Base-by-base conservation (phyloP, 192 early-diverging fungal species). In the Podila minutissima region DNA sequence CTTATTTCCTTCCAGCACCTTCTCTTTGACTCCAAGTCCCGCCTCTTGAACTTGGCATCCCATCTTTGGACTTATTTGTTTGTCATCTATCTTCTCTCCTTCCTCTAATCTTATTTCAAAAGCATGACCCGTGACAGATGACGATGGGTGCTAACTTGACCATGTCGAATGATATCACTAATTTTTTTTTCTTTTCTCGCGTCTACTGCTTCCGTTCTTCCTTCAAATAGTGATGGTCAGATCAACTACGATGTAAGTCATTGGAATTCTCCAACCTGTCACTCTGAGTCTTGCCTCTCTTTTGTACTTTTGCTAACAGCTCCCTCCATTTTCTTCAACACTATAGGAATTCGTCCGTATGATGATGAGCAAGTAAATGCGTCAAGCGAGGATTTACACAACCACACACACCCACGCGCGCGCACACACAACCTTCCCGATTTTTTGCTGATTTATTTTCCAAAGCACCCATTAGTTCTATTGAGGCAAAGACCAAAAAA, bases 271-370 rank as follows among this genome's bases (percentile, higher is more conserved):
- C 53, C 53, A 55, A 26, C 4, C 0, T 53, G 19, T 22, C 51
- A 1, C 24, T 55, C 1, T 26, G 13, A 9, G 4, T n/a, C 22
- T 55, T 22, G n/a, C 10, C 22, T 55, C 12, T 24, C 53, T 53
- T 24, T 55, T 22, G 20, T 24, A 53, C 53, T 46, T 46, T 46
- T 46, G 41, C 41, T 46, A 46, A 46, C 53, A 55, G 62, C 48
- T 74, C 17, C 20, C 62, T 12, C 33, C 3, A n/a, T n/a, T 38
- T 20, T 29, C 20, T 10, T 38, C 22, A 3, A 17, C 2, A 46
- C 12, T 31, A 32, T 72, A 79, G 82, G 92, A 93, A 86, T 93
- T 93, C 74, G 89, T 92, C 67, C 87, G 90, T 71, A 93, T 84
- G 83, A 84, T 84, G 83, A 84, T 84, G 83, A 55, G 53, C 53